Percentiles rank a stretch among this genome's conserved stretches.
Conservation (phyloP, 1,139 yeast genomes). For the Saccharomyces hybrid region DNA sequence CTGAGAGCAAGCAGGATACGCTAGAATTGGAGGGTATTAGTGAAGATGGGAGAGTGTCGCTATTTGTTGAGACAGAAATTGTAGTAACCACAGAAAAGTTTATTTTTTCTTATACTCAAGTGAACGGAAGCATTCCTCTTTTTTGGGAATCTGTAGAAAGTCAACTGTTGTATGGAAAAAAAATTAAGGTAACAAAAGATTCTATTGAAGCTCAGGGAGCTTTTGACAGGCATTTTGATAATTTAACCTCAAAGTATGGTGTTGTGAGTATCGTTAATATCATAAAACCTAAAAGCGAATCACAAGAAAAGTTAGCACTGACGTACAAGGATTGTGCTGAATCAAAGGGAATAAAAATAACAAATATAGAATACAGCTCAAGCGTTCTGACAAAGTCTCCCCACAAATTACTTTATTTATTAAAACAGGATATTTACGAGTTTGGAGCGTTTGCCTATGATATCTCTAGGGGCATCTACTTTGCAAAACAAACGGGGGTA, state of each 20-base stretch:
- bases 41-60: slow-evolving; percentile 63
- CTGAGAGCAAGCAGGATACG: slow-evolving; percentile 51
- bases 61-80: slow-evolving; percentile 60
- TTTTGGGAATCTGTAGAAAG: slow-evolving; percentile 50
- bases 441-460: slow-evolving; percentile 64
- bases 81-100: slow-evolving; percentile 47
- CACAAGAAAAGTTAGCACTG: slow-evolving; percentile 37
- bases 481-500: slow-evolving; percentile 64
- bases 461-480: slow-evolving; percentile 39
- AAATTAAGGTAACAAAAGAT: slow-evolving; percentile 48
- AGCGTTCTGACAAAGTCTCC: slow-evolving; percentile 34
- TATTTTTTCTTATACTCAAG: slow-evolving; percentile 51
- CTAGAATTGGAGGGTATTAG: slow-evolving; percentile 67
- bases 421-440: slow-evolving; percentile 46
- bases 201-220: slow-evolving; percentile 61
- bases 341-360: slow-evolving; percentile 27
- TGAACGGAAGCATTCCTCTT: slow-evolving; percentile 64
- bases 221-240: slow-evolving; percentile 56
- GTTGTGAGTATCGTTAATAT: slow-evolving; percentile 56
- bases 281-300: slow-evolving; percentile 33
- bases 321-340: slow-evolving; percentile 32
- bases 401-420: slow-evolving; percentile 33
- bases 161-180: slow-evolving; percentile 45
- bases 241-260: slow-evolving; percentile 51
- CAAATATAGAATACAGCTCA: slow-evolving; percentile 33